A percentile compares a stretch with the other conserved stretches of the same genome.
phyloP scores from a whole-genome alignment of 768 basidiomycete genomes.

The Leucosporidium scottii region DNA sequence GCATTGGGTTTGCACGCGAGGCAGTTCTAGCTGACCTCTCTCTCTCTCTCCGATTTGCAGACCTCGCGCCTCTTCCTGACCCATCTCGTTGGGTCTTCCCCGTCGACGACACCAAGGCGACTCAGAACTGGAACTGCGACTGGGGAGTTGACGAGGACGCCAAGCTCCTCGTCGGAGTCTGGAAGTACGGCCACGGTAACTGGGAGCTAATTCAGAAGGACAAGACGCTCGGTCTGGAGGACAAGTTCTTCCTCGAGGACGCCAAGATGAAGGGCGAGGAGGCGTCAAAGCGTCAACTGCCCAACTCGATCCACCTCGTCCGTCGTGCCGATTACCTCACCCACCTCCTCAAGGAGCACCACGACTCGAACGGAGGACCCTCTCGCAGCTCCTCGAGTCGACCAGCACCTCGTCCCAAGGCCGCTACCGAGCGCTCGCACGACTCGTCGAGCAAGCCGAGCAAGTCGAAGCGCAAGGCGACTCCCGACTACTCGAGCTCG shows the following conservation, averaged over 20 bases:
- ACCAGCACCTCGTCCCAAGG: not conserved
- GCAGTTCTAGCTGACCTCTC: not conserved
- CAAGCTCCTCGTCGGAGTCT: conserved; percentile 89
- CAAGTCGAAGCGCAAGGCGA: conserved; percentile 86
- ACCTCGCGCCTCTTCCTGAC: conserved; percentile 55
- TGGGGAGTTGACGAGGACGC: conserved; percentile 91
- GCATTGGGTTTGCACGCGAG: not conserved
- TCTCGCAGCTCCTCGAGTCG: not conserved
- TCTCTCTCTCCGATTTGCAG: not conserved
- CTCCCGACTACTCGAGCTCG: conserved; percentile 90
- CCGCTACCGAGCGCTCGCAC: not conserved
- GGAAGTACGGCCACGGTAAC: conserved; percentile 84
- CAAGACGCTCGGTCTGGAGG: conserved; percentile 66
- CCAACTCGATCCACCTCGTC: conserved; percentile 95
- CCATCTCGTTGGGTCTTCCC: conserved; percentile 79
- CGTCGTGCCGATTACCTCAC: conserved; percentile 92
- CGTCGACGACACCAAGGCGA: conserved; percentile 85
- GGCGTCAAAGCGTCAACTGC: conserved; percentile 64
- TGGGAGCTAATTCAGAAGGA: conserved; percentile 97
- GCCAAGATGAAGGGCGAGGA: conserved; percentile 60
- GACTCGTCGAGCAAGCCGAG: conserved; percentile 30
- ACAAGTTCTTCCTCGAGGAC: conserved; percentile 97
- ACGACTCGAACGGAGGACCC: conserved; percentile 48
- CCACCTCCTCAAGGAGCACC: conserved; percentile 72
- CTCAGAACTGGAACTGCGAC: conserved; percentile 90